Percentiles rank a stretch among this genome's conserved stretches.
phyloP scores from a whole-genome alignment of 768 basidiomycete species.

The Daedalea quercina region DNA sequence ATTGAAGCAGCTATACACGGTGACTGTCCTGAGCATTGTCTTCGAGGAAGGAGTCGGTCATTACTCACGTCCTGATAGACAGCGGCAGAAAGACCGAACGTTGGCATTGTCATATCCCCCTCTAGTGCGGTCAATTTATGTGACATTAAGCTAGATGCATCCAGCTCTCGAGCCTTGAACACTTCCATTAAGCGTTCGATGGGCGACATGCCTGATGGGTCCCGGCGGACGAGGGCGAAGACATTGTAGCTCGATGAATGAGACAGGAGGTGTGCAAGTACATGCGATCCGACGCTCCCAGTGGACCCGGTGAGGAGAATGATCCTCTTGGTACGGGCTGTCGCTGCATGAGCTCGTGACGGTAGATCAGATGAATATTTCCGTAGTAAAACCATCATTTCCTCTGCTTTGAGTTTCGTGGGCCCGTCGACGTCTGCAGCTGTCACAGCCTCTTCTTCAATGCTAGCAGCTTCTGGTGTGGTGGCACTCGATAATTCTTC shows the following conservation, averaged over 20 bases:
- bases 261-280: conserved; percentile 6
- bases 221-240: background rate
- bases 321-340: background rate
- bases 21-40: background rate
- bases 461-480: background rate
- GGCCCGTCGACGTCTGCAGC: background rate
- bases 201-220: background rate
- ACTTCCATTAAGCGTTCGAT: background rate
- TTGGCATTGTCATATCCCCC: background rate
- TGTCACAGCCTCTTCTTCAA: background rate
- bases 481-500: too few species aligned
- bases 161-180: conserved; percentile 1
- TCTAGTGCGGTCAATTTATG: conserved; percentile 2
- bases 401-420: background rate
- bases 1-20: background rate
- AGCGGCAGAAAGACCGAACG: background rate
- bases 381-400: background rate
- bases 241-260: conserved; percentile 2
- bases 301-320: conserved; percentile 13
- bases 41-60: background rate
- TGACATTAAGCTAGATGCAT: background rate
- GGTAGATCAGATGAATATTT: background rate
- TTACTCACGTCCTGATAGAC: background rate
- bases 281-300: conserved; percentile 8
- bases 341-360: background rate